Evolutionary conservation across 257 asterid genomes (phyloP), one percentile per base, ranked within the genome.

Genomic region (Solanum bulbocastanum): DNA sequence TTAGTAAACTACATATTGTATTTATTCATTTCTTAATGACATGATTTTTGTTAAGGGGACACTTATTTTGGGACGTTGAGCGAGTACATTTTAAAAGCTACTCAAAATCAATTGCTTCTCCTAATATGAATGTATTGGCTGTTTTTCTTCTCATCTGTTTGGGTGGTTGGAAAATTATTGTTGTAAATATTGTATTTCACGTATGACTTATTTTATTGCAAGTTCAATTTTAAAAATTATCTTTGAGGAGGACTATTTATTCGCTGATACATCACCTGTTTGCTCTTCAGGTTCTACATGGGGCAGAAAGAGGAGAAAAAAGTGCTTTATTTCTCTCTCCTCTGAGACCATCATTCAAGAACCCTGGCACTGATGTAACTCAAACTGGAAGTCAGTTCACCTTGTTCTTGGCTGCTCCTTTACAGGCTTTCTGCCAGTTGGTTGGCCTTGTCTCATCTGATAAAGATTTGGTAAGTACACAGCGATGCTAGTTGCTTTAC

Each of bases 291-390:
- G 96, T 93, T 91, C 89, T 97, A 87, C 98, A 92, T 81, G 99
- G 99, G 84, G 96, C 95, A 56, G 99, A 97, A 92, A 91, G 94
- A 92, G 98, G 98, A 86, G 99, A 97, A 93, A 88, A 96, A 89
- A 91, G 90, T 89, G 98, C 99, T 71, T 87, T 96, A 83, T 93
- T 97, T 93, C 99, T 97, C 69, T 97, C 99, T 86, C 99, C 98
- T 49, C 89, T 91, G 91, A 92, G 88, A 89, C 95, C 99, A 85
- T 95, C 97, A 76, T 91, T 87, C 93, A 97, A 92, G 94, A 93
- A 91, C 75, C 92, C 87, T 78, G 92, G 83, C 32, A 25, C 89
- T 89, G 96, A 92, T 85, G 85, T 88, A 35, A 74, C 94, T 85
- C 95, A 91, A 49, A 87, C 82, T 75, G 99, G 98, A 91, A 96